phyloP scores from a whole-genome alignment of 2,329 filamentous ascomycete genomes.

The Capronia americana region DNA sequence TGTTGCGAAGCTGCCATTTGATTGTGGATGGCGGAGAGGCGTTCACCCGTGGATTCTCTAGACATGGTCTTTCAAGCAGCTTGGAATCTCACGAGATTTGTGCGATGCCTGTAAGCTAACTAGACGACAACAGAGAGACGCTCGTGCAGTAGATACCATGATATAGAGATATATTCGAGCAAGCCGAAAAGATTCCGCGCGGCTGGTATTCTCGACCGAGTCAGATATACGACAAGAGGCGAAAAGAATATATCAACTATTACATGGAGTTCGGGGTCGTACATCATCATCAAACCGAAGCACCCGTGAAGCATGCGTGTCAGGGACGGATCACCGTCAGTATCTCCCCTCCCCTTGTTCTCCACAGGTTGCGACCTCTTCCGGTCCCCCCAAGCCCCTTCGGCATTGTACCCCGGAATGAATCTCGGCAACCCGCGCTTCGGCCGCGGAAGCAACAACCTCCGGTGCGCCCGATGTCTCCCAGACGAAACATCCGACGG shows the following conservation, averaged over 20 bases:
- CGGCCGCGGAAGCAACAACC: not conserved
- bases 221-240: not conserved
- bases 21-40: not conserved
- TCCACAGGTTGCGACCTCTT: not conserved
- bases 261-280: not conserved
- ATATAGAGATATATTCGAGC: not conserved
- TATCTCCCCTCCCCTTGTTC: not conserved
- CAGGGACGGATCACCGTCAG: no score
- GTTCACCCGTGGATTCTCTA: not conserved
- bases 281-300: not conserved
- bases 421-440: not conserved
- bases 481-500: no score
- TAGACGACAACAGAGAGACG: not conserved
- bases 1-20: not conserved
- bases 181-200: conserved; percentile 14
- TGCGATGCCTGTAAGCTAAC: not conserved
- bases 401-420: not conserved
- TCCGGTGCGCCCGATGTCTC: not conserved
- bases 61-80: not conserved
- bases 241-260: not conserved
- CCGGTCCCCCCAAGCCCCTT: not conserved
- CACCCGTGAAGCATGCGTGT: not conserved
- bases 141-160: not conserved
- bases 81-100: not conserved
- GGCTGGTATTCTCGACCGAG: not conserved